Evolutionary conservation across 2,329 filamentous ascomycete species (phyloP), one percentile per base, ranked within the genome.

Genomic region (Bisporella sp.): DNA sequence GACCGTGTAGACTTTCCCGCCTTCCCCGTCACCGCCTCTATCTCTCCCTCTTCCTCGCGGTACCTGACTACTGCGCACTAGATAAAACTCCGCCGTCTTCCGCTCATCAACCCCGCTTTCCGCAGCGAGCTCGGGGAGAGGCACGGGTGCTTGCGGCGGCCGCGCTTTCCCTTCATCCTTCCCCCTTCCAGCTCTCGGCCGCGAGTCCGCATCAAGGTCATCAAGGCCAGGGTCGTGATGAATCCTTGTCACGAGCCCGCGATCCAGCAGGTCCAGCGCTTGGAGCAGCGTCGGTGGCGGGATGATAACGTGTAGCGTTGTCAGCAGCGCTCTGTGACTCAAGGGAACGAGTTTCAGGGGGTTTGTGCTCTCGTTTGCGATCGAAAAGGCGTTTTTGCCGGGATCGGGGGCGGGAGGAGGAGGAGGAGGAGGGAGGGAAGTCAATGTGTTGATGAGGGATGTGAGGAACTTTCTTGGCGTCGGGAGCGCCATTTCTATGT

Each of bases 191-290:
- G 33, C 31, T 52, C 40, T 7, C 65, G 41, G 37, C 3, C 13
- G 30, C 5, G 32, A 47, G 11, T 5, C 33, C 6, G 31, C 45
- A 9, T 6, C 6, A 44, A 21, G 40, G 35, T 3, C 35, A 3
- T 42, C n/a, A 42, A 28, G 13, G 8, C 12, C 1, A 29, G 8
- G 11, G 4, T 6, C 30, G 8, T 29, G 32, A 12, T 75, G 45
- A 4, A 83, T 67, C 1, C 81, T 75, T 5, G 75, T 82, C 33
- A 96, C 80, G 1, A 93, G 77, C 3, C 77, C 71, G 30, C 89
- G 79, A 66, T 99, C 93, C 1, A 99, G 75, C 0, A 97, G 75
- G 66, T 97, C 91, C 3, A 99, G 75, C 0, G 92, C 89, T 3
- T 89, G 87, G 1, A 96, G 81, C 2, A 96, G 71, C 48, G 89